Percentiles rank a stretch among this genome's conserved stretches.
Evolutionary conservation across 2,329 filamentous ascomycete species (phyloP).

Genomic region (Diaporthe longicolla): DNA sequence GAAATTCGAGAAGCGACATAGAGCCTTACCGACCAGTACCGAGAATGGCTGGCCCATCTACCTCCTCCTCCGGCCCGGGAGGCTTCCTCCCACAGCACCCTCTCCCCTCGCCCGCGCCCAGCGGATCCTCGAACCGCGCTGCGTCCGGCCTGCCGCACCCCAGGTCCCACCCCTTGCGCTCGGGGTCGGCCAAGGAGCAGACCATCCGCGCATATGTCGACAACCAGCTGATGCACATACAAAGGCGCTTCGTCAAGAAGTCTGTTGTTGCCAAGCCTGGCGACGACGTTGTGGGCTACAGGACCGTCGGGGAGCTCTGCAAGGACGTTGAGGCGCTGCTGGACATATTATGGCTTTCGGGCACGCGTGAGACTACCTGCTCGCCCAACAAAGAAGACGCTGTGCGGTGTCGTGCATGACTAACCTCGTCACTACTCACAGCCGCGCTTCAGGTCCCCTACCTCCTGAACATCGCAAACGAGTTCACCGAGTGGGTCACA

Average conservation of each 20-base stretch:
- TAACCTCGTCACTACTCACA: conserved; percentile 51
- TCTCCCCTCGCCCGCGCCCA: conserved; percentile 70
- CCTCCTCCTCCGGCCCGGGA: conserved; percentile 53
- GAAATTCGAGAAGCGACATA: conserved; percentile 8
- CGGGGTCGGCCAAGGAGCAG: conserved; percentile 73
- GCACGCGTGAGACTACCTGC: conserved; percentile 76
- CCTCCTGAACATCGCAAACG: conserved; percentile 81
- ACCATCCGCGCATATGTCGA: conserved; percentile 71
- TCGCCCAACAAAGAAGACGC: not conserved
- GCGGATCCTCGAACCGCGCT: conserved; percentile 58
- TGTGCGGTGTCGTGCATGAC: not conserved
- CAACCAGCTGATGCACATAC: conserved; percentile 65
- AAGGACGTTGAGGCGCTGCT: conserved; percentile 81
- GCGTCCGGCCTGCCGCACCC: conserved; percentile 67
- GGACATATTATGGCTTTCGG: conserved; percentile 88
- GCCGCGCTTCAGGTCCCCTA: conserved; percentile 87
- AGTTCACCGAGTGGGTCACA: conserved; percentile 79
- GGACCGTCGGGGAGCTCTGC: conserved; percentile 77
- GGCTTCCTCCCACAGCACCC: conserved; percentile 64
- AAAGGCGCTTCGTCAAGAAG: conserved; percentile 73
- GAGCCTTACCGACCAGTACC: conserved; percentile 4
- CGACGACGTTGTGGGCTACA: conserved; percentile 67
- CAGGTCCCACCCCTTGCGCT: conserved; percentile 63
- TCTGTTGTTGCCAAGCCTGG: conserved; percentile 60
- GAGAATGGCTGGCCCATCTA: conserved; percentile 48